phyloP scores from a whole-genome alignment of 2,329 filamentous ascomycete genomes.

The Cercospora sp. region DNA sequence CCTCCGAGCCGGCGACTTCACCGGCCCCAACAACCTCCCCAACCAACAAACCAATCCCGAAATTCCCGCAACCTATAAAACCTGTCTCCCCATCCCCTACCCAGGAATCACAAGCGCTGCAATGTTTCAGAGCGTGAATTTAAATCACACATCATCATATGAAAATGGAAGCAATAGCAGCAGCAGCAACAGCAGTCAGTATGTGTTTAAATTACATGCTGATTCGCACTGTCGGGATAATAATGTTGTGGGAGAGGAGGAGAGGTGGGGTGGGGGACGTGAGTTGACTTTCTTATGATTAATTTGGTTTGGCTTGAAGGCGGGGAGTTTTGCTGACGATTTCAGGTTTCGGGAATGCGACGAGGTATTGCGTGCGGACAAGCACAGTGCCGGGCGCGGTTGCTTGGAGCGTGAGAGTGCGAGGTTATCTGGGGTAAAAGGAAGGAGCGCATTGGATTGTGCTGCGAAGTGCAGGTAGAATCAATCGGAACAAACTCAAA shows the following conservation, averaged over 20 bases:
- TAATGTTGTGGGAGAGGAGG: neutral
- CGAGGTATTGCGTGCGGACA: neutral
- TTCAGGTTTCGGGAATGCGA: neutral
- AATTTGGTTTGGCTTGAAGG: neutral
- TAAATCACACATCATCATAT: neutral
- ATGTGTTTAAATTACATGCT: neutral
- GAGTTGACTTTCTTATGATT: neutral
- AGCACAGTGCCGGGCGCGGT: neutral
- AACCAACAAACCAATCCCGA: neutral
- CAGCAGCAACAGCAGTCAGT: neutral
- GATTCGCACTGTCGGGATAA: neutral
- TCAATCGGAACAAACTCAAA: neutral
- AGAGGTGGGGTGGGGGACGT: neutral
- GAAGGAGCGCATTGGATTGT: neutral
- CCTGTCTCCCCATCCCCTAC: neutral
- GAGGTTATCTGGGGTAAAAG: neutral
- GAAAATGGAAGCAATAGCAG: neutral
- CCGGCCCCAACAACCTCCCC: neutral
- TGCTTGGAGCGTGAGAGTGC: slow-evolving; percentile 1
- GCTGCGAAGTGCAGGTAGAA: neutral
- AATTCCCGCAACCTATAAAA: neutral
- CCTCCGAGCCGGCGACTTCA: neutral
- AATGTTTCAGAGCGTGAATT: neutral
- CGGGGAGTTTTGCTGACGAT: neutral
- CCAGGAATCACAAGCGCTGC: neutral